phyloP scores from a whole-genome alignment of 1,284 basidiomycete genomes.

The Cutaneotrichosporon cutaneum region DNA sequence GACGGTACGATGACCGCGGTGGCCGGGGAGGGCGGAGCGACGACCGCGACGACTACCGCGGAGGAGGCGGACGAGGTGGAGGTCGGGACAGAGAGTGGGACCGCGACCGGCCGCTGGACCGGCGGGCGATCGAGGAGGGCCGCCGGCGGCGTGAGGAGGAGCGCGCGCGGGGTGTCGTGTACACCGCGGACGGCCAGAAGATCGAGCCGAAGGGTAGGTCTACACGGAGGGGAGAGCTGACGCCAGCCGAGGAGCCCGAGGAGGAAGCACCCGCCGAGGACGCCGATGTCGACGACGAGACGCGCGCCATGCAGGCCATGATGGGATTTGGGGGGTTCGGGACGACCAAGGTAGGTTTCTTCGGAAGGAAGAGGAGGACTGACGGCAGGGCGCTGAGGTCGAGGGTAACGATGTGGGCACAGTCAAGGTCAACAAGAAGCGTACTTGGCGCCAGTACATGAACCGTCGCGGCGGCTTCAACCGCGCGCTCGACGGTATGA shows the following conservation, averaged over 20 bases:
- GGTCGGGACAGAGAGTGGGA: constrained; percentile 25
- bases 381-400: constrained; percentile 68
- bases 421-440: constrained; percentile 75
- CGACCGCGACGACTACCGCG: constrained; percentile 7
- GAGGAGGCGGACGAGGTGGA: constrained; percentile 10
- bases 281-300: constrained; percentile 63
- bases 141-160: constrained; percentile 49
- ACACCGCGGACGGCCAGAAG: constrained; percentile 34
- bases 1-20: constrained; percentile 15
- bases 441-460: constrained; percentile 83
- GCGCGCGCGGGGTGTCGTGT: constrained; percentile 39
- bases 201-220: constrained; percentile 30
- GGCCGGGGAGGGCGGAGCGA: constrained; percentile 9
- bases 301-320: constrained; percentile 79
- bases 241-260: constrained; percentile 35
- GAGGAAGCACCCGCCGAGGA: constrained; percentile 62
- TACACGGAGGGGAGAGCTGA: background rate
- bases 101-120: constrained; percentile 37
- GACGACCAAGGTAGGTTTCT: constrained; percentile 71
- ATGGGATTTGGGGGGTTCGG: constrained; percentile 91
- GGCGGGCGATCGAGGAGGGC: constrained; percentile 50
- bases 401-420: constrained; percentile 58
- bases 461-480: constrained; percentile 87
- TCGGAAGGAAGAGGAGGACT: background rate
- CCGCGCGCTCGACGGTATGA: constrained; percentile 74